Evolutionary conservation across 345 rosid species (phyloP).

Genomic region (Eucalyptus cloeziana): DNA sequence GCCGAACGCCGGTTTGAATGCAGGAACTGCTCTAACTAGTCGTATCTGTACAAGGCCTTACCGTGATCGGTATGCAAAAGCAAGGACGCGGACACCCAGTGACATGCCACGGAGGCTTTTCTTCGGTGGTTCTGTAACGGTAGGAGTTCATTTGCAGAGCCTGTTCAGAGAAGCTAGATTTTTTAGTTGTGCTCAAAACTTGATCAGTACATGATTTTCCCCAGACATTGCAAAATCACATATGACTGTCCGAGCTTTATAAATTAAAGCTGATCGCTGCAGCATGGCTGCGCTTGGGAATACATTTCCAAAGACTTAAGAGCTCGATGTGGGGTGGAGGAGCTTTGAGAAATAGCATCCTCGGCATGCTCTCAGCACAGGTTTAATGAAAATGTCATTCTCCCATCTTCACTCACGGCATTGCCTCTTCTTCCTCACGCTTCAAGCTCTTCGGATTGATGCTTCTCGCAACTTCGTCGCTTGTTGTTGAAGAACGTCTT

Average conservation of each 20-base stretch:
- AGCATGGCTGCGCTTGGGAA: not conserved
- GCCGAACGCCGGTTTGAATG: not conserved
- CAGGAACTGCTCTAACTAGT: not conserved
- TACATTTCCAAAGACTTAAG: not conserved
- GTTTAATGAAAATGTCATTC: not conserved
- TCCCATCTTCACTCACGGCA: not conserved
- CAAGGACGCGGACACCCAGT: accelerated
- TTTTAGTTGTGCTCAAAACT: not conserved
- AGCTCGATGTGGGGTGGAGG: not conserved
- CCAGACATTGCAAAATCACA: not conserved
- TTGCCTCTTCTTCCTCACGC: not conserved
- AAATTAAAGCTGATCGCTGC: not conserved
- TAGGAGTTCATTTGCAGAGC: not conserved
- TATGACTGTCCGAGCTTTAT: not conserved
- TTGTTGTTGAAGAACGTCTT: not conserved
- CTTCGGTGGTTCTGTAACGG: not conserved
- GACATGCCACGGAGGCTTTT: not conserved
- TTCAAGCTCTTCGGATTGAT: not conserved
- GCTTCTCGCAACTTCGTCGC: not conserved
- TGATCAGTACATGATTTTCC: not conserved
- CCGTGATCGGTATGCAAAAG: not conserved
- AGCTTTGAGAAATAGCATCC: not conserved
- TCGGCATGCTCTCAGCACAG: not conserved
- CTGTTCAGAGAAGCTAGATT: not conserved
- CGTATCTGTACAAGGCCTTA: not conserved